Percentiles rank a stretch among this genome's conserved stretches.
Conservation (phyloP, 495 filamentous ascomycete genomes). For the Xylaria telfairii region DNA sequence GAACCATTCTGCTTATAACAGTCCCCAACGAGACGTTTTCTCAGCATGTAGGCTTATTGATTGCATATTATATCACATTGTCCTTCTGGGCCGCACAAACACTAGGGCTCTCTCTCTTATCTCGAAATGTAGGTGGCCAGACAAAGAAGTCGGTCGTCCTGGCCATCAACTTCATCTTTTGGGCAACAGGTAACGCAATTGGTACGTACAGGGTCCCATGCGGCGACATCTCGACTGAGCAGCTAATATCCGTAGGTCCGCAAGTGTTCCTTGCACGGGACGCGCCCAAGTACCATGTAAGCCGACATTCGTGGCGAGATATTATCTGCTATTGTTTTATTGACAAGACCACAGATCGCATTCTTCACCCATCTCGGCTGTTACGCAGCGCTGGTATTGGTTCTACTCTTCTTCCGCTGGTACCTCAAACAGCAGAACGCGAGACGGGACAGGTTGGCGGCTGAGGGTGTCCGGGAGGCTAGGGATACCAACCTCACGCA, state of each 20-base stretch:
- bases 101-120: slow-evolving; percentile 57
- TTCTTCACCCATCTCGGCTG: slow-evolving; percentile 62
- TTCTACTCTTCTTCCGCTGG: slow-evolving; percentile 54
- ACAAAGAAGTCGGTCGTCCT: slow-evolving; percentile 60
- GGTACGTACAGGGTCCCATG: slow-evolving; percentile 28
- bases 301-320: background rate
- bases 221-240: background rate
- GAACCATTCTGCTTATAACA: slow-evolving; percentile 62
- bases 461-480: slow-evolving; percentile 47
- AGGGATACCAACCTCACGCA: slow-evolving; percentile 51
- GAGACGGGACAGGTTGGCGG: slow-evolving; percentile 52
- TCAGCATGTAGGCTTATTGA: slow-evolving; percentile 57
- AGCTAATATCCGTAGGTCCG: slow-evolving; percentile 40
- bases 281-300: slow-evolving; percentile 53
- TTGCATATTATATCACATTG: slow-evolving; percentile 62
- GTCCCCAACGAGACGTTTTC: slow-evolving; percentile 51
- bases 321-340: background rate
- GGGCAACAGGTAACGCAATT: slow-evolving; percentile 58
- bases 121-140: slow-evolving; percentile 60
- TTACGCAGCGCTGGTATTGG: slow-evolving; percentile 55
- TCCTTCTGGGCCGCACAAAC: slow-evolving; percentile 65
- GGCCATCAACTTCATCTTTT: slow-evolving; percentile 56
- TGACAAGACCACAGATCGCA: slow-evolving; percentile 43
- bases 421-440: slow-evolving; percentile 54
- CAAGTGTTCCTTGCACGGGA: slow-evolving; percentile 61